Percentiles rank a stretch among this genome's conserved stretches.
Conservation (phyloP, 148 eudicot genomes). For the Pharnaceum exiguum region DNA sequence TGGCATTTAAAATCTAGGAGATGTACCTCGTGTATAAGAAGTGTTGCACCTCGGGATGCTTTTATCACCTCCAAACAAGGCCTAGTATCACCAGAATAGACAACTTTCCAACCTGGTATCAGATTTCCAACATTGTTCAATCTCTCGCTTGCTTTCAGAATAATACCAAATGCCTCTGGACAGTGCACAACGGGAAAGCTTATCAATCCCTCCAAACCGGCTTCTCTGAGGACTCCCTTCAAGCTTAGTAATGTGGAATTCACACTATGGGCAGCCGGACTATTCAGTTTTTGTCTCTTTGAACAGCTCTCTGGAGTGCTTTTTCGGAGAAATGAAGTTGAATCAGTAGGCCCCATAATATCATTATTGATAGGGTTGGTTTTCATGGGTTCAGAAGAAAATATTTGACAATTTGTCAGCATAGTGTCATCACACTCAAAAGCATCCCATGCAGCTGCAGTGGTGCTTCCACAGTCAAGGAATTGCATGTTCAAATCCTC, state of each 20-base stretch:
- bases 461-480: conserved; percentile 67
- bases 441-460: conserved; percentile 37
- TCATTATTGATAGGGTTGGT: background rate
- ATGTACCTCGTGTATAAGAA: conserved; percentile 76
- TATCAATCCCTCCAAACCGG: conserved; percentile 48
- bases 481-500: conserved; percentile 72
- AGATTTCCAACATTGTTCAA: conserved; percentile 35
- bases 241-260: conserved; percentile 33
- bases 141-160: conserved; percentile 48
- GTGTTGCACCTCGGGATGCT: conserved; percentile 67
- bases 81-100: conserved; percentile 82
- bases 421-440: conserved; percentile 13
- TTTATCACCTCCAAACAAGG: conserved; percentile 54
- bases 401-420: background rate
- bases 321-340: no score
- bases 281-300: conserved; percentile 33
- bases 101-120: conserved; percentile 74
- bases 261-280: conserved; percentile 25
- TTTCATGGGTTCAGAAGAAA: no score
- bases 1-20: background rate
- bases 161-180: conserved; percentile 65
- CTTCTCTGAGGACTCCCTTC: conserved; percentile 41
- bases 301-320: conserved; percentile 49
- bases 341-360: conserved; percentile 6
- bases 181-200: conserved; percentile 80